Conservation (phyloP, 768 basidiomycete species). For the Lactarius quietus region DNA sequence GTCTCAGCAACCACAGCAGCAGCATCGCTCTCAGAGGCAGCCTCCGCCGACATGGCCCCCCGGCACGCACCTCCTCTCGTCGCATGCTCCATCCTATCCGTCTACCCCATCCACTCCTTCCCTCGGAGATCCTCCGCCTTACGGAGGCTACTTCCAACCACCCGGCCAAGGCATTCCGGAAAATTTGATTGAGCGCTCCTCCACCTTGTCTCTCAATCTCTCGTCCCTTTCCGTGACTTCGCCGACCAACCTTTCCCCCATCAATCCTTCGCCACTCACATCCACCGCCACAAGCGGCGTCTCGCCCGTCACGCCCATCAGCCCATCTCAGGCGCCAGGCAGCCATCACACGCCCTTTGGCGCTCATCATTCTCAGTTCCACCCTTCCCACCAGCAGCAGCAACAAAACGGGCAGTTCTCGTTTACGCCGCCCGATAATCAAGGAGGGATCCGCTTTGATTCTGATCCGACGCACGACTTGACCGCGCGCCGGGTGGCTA, state of each 20-base stretch:
- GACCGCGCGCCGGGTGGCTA: slow-evolving; percentile 37
- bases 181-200: slow-evolving; percentile 33
- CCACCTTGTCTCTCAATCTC: slow-evolving; percentile 62
- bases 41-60: slow-evolving; percentile 29
- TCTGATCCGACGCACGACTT: slow-evolving; percentile 30
- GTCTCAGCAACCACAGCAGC: slow-evolving; percentile 6
- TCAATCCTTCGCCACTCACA: slow-evolving; percentile 44
- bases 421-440: slow-evolving; percentile 42
- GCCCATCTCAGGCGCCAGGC: slow-evolving; percentile 45
- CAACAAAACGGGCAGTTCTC: slow-evolving; percentile 42
- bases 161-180: slow-evolving; percentile 27
- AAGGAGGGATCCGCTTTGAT: slow-evolving; percentile 34
- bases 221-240: slow-evolving; percentile 63
- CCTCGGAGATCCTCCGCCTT: slow-evolving; percentile 27
- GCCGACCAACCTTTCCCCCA: slow-evolving; percentile 62
- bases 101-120: slow-evolving; percentile 22
- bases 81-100: slow-evolving; percentile 23
- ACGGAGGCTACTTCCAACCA: slow-evolving; percentile 25
- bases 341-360: slow-evolving; percentile 42
- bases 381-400: slow-evolving; percentile 22
- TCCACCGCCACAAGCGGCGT: slow-evolving; percentile 36
- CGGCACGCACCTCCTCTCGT: slow-evolving; percentile 27
- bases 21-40: slow-evolving; percentile 30
- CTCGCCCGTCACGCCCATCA: slow-evolving; percentile 55
- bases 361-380: slow-evolving; percentile 41